These are phyloP conservation scores for Colletotrichum viniferum DNA, from an alignment of 2,329 filamentous ascomycete species.

Conservation along the genomic window DNA sequence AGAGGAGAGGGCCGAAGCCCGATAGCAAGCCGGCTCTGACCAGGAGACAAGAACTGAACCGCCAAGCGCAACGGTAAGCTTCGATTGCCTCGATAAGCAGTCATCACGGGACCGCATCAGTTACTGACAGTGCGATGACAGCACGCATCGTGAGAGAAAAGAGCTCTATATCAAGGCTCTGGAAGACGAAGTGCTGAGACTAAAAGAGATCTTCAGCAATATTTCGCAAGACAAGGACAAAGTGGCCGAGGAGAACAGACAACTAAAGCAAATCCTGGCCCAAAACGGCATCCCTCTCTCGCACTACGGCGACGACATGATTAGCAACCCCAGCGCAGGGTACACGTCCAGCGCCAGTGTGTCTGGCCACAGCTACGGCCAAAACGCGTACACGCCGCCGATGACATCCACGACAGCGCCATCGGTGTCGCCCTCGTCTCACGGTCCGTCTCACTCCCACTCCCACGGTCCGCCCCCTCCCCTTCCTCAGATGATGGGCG, in stretches of 20 bases:
- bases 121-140: constrained; percentile 40
- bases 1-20: constrained; percentile 91
- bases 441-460: constrained; percentile 24
- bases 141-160: constrained; percentile 95
- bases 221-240: constrained; percentile 77
- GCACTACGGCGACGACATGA: constrained; percentile 43
- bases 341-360: constrained; percentile 61
- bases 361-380: constrained; percentile 62
- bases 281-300: constrained; percentile 54
- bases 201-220: constrained; percentile 84
- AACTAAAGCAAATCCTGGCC: constrained; percentile 64
- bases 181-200: constrained; percentile 86
- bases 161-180: constrained; percentile 94
- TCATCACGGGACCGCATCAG: constrained; percentile 1
- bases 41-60: constrained; percentile 88
- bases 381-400: constrained; percentile 53
- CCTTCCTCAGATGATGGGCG: constrained; percentile 29
- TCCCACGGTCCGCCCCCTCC: constrained; percentile 22
- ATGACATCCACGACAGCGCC: constrained; percentile 48
- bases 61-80: constrained; percentile 88
- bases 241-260: constrained; percentile 78
- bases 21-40: constrained; percentile 95
- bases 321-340: constrained; percentile 50
- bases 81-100: neutral
- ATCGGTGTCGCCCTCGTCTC: constrained; percentile 39